Evolutionary conservation across 2,329 filamentous ascomycete genomes (phyloP).

Genomic region (Escovopsis sp.): DNA sequence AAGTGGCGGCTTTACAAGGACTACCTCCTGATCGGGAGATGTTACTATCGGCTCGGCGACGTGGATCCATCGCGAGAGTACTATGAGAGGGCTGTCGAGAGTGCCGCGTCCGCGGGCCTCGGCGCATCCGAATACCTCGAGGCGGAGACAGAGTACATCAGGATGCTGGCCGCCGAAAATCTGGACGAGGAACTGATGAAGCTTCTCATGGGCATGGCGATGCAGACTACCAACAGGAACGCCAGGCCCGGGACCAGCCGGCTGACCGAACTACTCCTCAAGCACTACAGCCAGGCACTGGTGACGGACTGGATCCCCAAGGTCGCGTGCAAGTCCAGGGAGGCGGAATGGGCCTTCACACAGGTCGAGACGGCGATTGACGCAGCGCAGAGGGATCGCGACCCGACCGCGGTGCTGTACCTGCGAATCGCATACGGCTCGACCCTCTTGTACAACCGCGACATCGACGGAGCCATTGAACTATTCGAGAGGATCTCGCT

Average conservation of each 20-base stretch:
- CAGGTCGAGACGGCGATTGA: constrained; percentile 18
- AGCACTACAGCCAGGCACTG: constrained; percentile 18
- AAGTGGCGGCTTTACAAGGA: constrained; percentile 28
- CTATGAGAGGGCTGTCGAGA: constrained; percentile 22
- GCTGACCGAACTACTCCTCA: constrained; percentile 22
- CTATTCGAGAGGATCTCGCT: constrained; percentile 23
- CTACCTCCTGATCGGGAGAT: constrained; percentile 23
- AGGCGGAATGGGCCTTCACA: constrained; percentile 16
- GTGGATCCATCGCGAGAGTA: constrained; percentile 20
- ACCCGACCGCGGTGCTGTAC: constrained; percentile 23
- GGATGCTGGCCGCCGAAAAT: constrained; percentile 22
- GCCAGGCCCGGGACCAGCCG: constrained; percentile 10
- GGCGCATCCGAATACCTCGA: constrained; percentile 21
- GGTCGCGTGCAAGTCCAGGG: constrained; percentile 21
- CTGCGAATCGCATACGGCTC: constrained; percentile 22
- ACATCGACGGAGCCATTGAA: constrained; percentile 19
- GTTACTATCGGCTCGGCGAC: constrained; percentile 19
- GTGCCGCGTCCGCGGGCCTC: constrained; percentile 12
- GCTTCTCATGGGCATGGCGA: constrained; percentile 19
- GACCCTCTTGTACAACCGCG: constrained; percentile 19
- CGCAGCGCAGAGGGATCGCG: constrained; percentile 18
- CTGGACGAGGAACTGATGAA: constrained; percentile 20
- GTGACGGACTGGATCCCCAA: constrained; percentile 27
- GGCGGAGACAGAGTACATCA: constrained; percentile 22
- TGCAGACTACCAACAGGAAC: constrained; percentile 9